Percentiles rank a stretch among this genome's conserved stretches.
These are phyloP conservation scores for Primulina huaijiensis DNA, from an alignment of 257 asterid genomes.

Conservation along the genomic window DNA sequence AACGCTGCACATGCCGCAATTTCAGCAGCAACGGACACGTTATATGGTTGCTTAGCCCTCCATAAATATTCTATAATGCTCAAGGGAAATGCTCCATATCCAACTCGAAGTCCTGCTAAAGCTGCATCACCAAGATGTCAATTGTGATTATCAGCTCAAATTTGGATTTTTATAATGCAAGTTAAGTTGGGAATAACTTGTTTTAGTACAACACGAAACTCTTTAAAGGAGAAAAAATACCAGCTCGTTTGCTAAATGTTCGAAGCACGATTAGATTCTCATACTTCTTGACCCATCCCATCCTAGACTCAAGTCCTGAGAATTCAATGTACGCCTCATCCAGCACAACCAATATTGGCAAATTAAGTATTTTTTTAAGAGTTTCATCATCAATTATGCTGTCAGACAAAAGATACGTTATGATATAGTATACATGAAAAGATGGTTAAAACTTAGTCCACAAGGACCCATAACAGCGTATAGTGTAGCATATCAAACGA, in stretches of 20 bases:
- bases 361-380: constrained; percentile 61
- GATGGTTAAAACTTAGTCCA: constrained; percentile 2
- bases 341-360: constrained; percentile 85
- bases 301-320: constrained; percentile 80
- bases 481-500: background rate
- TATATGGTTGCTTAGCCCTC: constrained; percentile 98
- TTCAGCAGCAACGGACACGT: constrained; percentile 98
- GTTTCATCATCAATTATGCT: constrained; percentile 77
- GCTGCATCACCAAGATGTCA: constrained; percentile 45
- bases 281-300: constrained; percentile 94
- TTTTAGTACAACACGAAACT: background rate
- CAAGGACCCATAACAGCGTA: background rate
- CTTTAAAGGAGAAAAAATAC: constrained; percentile 34
- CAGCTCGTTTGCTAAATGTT: constrained; percentile 98
- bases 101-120: constrained; percentile 91
- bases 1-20: constrained; percentile 94
- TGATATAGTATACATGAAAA: constrained; percentile 12
- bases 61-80: constrained; percentile 88
- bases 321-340: constrained; percentile 97
- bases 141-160: constrained; percentile 7
- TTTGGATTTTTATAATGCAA: background rate
- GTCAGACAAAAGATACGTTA: constrained; percentile 29
- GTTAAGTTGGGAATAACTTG: constrained; percentile 6
- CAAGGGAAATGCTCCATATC: constrained; percentile 92
- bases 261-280: constrained; percentile 95